Base-by-base conservation (phyloP, 305 asterid genomes). In the Fraxinus platypoda region DNA sequence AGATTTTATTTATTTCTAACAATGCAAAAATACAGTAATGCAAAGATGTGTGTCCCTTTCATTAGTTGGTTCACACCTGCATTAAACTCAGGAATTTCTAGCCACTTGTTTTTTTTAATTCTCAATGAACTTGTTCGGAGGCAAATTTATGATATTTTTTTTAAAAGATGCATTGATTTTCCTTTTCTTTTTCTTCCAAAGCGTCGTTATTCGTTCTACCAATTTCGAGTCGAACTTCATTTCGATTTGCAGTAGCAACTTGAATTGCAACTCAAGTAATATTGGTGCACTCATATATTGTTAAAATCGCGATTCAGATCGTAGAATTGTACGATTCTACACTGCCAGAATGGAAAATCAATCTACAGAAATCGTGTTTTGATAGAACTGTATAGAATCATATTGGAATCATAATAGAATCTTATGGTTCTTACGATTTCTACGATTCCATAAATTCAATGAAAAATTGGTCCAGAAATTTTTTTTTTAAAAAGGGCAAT, bases 201-300 rank as follows among this genome's bases (percentile, higher is more conserved):
- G 52, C 52, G 3, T 41, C 66, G 2, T 19, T 6, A n/a, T 57
- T 5, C 15, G 4, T 13, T 41, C 52, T 41, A 41, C 17, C 4
- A 2, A 19, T n/a, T 57, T 57, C 5, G 66, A 54, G 66, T 54
- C 66, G 66, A 54, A 54, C 25, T 54, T 54, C 23, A 4, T 54
- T 1, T 19, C 8, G 11, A 21, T 12, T 46, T 23, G 1, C 17
- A 62, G 28, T 28, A 4, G 8, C 3, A 7, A 17, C 43, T 13
- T 66, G 28, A 72, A 8, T 15, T 11, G 68, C 33, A 30, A 68
- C 77, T 62, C 49, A 74, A 54, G 15, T 26, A 15, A 7, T 71
- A 54, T 59, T 85, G 37, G 41, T 82, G 30, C 15, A n/a, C 83
- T 12, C 54, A 43, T 43, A 15, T 12, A 28, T 43, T 43, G 54